Evolutionary conservation across 352 stramenopile species (phyloP).

Genomic region (Globisporangium polare): DNA sequence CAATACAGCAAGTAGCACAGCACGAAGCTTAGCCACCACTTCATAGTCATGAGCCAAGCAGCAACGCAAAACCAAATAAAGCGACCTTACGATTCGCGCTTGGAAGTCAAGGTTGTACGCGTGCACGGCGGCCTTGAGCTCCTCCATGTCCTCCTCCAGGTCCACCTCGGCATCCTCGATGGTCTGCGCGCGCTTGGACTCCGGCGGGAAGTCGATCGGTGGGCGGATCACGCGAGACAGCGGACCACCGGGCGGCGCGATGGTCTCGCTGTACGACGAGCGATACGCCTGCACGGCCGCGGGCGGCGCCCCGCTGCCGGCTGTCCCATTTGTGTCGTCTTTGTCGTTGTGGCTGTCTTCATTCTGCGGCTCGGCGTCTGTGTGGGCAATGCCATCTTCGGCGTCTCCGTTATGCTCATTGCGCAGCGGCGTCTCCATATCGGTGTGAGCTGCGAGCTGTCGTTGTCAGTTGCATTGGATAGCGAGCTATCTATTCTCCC

Average conservation of each 20-base stretch:
- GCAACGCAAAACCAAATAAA: too few species aligned
- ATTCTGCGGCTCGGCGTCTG: slow-evolving; percentile 12
- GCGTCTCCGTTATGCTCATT: too few species aligned
- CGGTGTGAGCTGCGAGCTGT: background rate
- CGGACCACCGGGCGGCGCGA: slow-evolving; percentile 35
- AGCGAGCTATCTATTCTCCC: background rate
- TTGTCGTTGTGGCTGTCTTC: background rate
- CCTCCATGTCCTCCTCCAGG: slow-evolving; percentile 76
- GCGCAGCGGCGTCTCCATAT: too few species aligned
- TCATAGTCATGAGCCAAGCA: too few species aligned
- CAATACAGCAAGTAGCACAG: too few species aligned
- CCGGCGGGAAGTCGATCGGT: slow-evolving; percentile 54
- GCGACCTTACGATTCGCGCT: slow-evolving; percentile 53
- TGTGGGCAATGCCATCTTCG: too few species aligned
- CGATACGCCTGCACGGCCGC: slow-evolving; percentile 34
- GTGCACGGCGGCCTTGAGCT: slow-evolving; percentile 74
- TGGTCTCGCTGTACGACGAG: slow-evolving; percentile 52
- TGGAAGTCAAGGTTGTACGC: slow-evolving; percentile 86
- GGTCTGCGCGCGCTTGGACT: slow-evolving; percentile 68
- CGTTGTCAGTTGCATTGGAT: background rate
- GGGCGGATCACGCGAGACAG: slow-evolving; percentile 45
- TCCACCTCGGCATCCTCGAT: slow-evolving; percentile 74
- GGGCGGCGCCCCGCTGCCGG: background rate
- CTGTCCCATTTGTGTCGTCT: background rate
- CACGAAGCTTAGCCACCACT: too few species aligned